phyloP scores from a whole-genome alignment of 2,329 filamentous ascomycete species.

The Aspergillus carbonarius region DNA sequence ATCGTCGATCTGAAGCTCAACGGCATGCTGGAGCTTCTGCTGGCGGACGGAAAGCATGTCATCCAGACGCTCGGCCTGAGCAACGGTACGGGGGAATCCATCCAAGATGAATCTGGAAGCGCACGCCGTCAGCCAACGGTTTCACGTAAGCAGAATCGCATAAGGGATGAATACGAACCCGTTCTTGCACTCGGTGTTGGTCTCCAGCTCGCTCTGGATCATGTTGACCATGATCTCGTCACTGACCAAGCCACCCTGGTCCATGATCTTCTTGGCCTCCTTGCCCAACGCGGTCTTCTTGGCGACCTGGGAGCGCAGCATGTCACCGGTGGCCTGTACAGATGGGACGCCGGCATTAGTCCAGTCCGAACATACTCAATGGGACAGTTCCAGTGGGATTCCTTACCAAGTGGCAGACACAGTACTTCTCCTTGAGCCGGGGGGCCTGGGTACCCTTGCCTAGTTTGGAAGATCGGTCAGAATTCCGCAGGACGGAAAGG shows the following conservation, averaged over 20 bases:
- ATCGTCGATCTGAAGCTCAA: slow-evolving; percentile 97
- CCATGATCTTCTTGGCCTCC: slow-evolving; percentile 99
- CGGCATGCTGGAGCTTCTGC: slow-evolving; percentile 87
- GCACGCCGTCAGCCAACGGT: slow-evolving; percentile 12
- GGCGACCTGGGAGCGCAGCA: slow-evolving; percentile 96
- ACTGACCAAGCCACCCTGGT: slow-evolving; percentile 93
- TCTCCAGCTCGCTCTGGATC: slow-evolving; percentile 96
- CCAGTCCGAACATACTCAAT: neutral
- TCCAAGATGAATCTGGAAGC: slow-evolving; percentile 87
- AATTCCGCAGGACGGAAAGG: slow-evolving; percentile 7
- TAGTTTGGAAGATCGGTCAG: slow-evolving; percentile 43
- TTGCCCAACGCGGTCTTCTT: slow-evolving; percentile 93
- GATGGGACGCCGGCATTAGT: slow-evolving; percentile 10
- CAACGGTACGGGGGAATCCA: slow-evolving; percentile 94
- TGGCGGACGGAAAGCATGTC: slow-evolving; percentile 77
- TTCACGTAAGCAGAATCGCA: neutral
- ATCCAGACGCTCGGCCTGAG: slow-evolving; percentile 92
- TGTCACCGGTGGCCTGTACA: slow-evolving; percentile 88
- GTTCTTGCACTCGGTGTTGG: slow-evolving; percentile 92
- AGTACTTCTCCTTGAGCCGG: slow-evolving; percentile 97
- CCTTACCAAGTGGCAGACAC: slow-evolving; percentile 91
- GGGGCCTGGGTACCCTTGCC: slow-evolving; percentile 99
- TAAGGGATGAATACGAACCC: slow-evolving; percentile 61
- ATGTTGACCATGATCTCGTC: slow-evolving; percentile 99
- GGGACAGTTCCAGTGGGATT: neutral